Evolutionary conservation across 106 monocot species (phyloP), one percentile per base, ranked within the genome.

Genomic region (Posidonia australis): DNA sequence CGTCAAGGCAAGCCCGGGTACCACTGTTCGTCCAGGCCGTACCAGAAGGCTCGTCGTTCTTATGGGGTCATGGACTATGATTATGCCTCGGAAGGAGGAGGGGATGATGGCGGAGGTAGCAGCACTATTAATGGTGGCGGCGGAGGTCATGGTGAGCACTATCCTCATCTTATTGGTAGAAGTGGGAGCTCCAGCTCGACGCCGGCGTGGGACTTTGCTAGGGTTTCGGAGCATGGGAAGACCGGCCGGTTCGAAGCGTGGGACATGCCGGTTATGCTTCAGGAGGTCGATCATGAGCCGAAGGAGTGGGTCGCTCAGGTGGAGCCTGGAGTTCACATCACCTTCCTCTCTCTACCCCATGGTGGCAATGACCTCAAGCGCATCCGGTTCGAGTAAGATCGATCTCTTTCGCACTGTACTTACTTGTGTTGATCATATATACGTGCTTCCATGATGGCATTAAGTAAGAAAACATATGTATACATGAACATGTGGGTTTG

Each of bases 221-320:
- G 1, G 29, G 23, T 43, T 41, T 19, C 41, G 13, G 44, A 65
- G 1, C 14, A 36, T 5, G 10, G 30, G 22, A 56, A 56, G 10
- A 12, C 0, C 29, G 2, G 52, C 52, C 46, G 24, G 19, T 19
- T 14, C n/a, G 61, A 41, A 0, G 32, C 61, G 11, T 61, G 42
- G 17, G 63, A 31, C 67, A 20, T 76, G 71, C 71, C 44, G 46
- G 77, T 77, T 23, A 71, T 77, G 54, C 32, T 82, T 67, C 74
- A 77, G 63, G 71, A 74, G 53, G 75, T 70, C 14, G 69, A 78
- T 11, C 36, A 36, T 36, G 83, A 77, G 58, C 75, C 79, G 2
- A 83, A 80, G 79, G 93, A 94, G 71, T 93, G 93, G 93, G 79
- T 81, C 18, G 93, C 93, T 5, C 93, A 89, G 72, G 89, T 93